These are phyloP conservation scores for Psilocybe subaeruginosa DNA, from an alignment of 768 basidiomycete species.

Conservation along the genomic window DNA sequence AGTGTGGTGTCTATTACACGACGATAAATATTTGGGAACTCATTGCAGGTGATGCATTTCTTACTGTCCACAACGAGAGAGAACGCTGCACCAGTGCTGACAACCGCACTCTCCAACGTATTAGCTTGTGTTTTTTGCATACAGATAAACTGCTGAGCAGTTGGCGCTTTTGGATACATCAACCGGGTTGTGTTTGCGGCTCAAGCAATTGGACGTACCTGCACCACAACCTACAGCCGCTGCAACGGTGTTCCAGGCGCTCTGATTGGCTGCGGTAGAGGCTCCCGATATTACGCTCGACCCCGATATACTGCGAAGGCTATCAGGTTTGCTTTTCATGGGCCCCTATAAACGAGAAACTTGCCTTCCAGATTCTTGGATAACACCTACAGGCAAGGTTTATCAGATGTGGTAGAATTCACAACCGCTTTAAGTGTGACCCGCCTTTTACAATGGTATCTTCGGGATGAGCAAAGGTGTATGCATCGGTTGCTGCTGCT, in stretches of 20 bases:
- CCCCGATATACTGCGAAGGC: not conserved
- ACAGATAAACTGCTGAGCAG: conserved; percentile 35
- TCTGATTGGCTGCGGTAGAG: conserved; percentile 17
- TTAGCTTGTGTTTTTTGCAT: conserved; percentile 34
- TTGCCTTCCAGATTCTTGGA: conserved; percentile 40
- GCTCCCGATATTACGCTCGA: not conserved
- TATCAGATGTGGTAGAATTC: not conserved
- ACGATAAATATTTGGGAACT: not conserved
- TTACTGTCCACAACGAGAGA: conserved; percentile 32
- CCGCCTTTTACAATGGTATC: conserved; percentile 35
- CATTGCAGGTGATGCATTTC: not conserved
- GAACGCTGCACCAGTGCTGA: conserved; percentile 30
- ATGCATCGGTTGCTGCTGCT: conserved; percentile 32
- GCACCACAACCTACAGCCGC: conserved; percentile 33
- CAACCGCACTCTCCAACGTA: conserved; percentile 35
- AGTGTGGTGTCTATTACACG: conserved; percentile 27
- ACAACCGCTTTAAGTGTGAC: not conserved
- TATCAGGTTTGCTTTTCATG: not conserved
- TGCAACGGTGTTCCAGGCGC: conserved; percentile 34
- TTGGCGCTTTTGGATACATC: conserved; percentile 10
- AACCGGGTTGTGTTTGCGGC: not conserved
- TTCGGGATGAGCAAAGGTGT: conserved; percentile 35
- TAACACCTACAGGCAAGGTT: conserved; percentile 28
- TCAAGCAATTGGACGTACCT: conserved; percentile 18
- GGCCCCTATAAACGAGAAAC: not conserved